These are phyloP conservation scores for Penicillium samsonianum DNA, from an alignment of 495 filamentous ascomycete genomes.

Conservation along the genomic window DNA sequence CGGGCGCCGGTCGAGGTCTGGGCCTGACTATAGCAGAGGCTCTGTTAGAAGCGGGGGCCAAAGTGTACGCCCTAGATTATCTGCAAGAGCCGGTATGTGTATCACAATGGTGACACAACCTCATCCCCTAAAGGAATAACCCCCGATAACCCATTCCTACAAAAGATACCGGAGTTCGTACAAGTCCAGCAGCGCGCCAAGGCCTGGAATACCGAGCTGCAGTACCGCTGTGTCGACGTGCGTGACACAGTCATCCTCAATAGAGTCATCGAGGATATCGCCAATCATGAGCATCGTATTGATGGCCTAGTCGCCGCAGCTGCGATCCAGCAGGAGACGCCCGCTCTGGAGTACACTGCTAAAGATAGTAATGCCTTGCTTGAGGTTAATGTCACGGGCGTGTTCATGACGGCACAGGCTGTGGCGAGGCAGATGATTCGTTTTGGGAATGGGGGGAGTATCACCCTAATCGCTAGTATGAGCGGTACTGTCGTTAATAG, in stretches of 20 bases:
- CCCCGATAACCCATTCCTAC: slow-evolving; percentile 19
- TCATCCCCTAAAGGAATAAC: slow-evolving; percentile 6
- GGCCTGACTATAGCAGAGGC: slow-evolving; percentile 79
- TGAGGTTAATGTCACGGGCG: slow-evolving; percentile 18
- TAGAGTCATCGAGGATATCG: slow-evolving; percentile 66
- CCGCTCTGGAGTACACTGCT: slow-evolving; percentile 67
- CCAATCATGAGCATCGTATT: slow-evolving; percentile 66
- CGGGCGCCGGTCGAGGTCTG: slow-evolving; percentile 78
- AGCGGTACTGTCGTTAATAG: slow-evolving; percentile 73
- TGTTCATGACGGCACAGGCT: not conserved
- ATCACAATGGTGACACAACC: slow-evolving; percentile 7
- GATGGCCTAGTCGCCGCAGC: slow-evolving; percentile 77
- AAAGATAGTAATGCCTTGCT: slow-evolving; percentile 71
- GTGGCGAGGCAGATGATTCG: not conserved
- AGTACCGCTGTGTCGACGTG: slow-evolving; percentile 83
- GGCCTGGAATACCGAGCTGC: slow-evolving; percentile 66
- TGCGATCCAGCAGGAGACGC: slow-evolving; percentile 68
- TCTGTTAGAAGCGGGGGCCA: slow-evolving; percentile 78
- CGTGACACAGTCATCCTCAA: slow-evolving; percentile 72
- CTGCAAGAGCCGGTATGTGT: slow-evolving; percentile 43
- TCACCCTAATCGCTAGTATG: slow-evolving; percentile 77
- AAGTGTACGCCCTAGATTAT: slow-evolving; percentile 51
- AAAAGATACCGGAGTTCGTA: slow-evolving; percentile 57
- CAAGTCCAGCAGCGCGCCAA: slow-evolving; percentile 65
- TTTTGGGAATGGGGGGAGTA: slow-evolving; percentile 47